Percentiles rank a stretch among this genome's conserved stretches.
phyloP scores from a whole-genome alignment of 2,329 filamentous ascomycete species.

The Hymenoscyphus fraxineus region DNA sequence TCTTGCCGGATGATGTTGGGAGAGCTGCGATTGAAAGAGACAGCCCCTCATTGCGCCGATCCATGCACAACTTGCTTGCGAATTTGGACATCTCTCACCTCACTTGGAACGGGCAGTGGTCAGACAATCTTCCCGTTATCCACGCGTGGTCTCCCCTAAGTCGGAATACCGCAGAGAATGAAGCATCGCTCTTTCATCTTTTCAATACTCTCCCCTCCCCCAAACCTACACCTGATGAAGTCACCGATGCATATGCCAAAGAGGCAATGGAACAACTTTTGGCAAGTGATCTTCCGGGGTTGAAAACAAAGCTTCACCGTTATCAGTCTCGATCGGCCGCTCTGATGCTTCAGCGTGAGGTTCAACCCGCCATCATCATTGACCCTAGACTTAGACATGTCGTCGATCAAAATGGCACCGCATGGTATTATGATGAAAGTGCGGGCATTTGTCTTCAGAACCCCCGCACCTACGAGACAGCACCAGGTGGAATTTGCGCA shows the following conservation, averaged over 20 bases:
- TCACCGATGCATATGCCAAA: conserved; percentile 49
- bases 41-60: conserved; percentile 42
- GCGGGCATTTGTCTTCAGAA: conserved; percentile 59
- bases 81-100: conserved; percentile 52
- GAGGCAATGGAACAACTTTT: conserved; percentile 55
- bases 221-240: conserved; percentile 46
- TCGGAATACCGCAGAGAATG: conserved; percentile 31
- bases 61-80: conserved; percentile 47
- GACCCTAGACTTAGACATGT: conserved; percentile 69
- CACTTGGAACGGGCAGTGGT: conserved; percentile 50
- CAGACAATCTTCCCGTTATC: conserved; percentile 29
- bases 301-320: conserved; percentile 64
- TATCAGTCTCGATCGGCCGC: conserved; percentile 81
- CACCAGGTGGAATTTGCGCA: conserved; percentile 72
- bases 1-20: conserved; percentile 63
- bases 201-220: conserved; percentile 74
- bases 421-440: conserved; percentile 69
- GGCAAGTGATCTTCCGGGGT: conserved; percentile 48
- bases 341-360: conserved; percentile 79
- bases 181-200: conserved; percentile 59
- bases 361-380: conserved; percentile 56
- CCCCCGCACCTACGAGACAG: conserved; percentile 69
- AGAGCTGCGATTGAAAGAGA: conserved; percentile 50
- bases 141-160: conserved; percentile 38
- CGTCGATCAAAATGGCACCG: conserved; percentile 54